Conservation (phyloP, 2,329 filamentous ascomycete genomes). For the Penicillium sp. region DNA sequence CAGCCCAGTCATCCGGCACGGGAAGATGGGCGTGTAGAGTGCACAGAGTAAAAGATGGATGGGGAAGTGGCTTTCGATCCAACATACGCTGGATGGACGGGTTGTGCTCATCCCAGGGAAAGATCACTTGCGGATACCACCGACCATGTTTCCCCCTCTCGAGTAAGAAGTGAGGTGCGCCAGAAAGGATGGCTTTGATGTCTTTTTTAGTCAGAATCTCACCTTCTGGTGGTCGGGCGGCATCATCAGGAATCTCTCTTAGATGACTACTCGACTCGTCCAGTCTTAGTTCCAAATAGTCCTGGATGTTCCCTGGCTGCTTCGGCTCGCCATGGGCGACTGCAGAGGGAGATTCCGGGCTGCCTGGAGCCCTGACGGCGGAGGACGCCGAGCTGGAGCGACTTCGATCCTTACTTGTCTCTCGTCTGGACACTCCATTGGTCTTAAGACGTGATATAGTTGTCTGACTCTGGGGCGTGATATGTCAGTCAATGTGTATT, state of each 20-base stretch:
- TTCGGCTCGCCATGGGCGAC: constrained; percentile 22
- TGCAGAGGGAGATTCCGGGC: constrained; percentile 9
- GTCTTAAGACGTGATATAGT: not conserved
- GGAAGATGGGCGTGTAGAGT: constrained; percentile 48
- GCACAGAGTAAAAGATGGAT: constrained; percentile 42
- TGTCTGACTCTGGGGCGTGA: not conserved
- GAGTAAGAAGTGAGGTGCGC: constrained; percentile 46
- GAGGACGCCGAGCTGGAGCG: constrained; percentile 3
- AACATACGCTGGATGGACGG: constrained; percentile 40
- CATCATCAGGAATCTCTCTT: not conserved
- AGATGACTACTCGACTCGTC: constrained; percentile 6
- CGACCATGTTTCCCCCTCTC: constrained; percentile 41
- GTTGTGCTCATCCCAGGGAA: constrained; percentile 44
- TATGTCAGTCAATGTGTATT: too few relatives aligned
- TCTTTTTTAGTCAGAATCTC: constrained; percentile 34
- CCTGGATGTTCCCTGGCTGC: constrained; percentile 29
- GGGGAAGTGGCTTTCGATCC: constrained; percentile 41
- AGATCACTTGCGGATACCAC: constrained; percentile 46
- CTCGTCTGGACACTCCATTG: not conserved
- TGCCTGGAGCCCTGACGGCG: constrained; percentile 4
- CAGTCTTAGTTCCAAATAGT: constrained; percentile 25
- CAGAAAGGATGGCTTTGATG: constrained; percentile 43
- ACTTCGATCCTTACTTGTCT: constrained; percentile 2
- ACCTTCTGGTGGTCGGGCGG: not conserved
- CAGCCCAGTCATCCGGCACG: constrained; percentile 37